A percentile compares a stretch with the other conserved stretches of the same genome.
These are phyloP conservation scores for Cnidoscolus chayamansa DNA, from an alignment of 441 rosid genomes.

Conservation along the genomic window DNA sequence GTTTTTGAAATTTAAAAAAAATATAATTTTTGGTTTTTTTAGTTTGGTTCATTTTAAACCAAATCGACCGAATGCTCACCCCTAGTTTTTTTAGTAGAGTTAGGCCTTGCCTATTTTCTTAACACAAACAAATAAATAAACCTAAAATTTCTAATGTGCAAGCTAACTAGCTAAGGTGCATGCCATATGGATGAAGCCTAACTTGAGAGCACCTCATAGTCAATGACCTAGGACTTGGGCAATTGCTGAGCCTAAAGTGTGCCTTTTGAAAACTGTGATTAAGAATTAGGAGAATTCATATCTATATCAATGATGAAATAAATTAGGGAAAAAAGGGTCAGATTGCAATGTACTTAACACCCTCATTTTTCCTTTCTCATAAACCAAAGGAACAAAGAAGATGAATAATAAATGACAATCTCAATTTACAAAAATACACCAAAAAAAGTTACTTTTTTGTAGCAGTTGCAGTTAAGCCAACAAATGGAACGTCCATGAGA, in stretches of 20 bases:
- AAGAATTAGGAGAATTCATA: not conserved
- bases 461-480: conserved; percentile 53
- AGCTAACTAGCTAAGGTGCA: not conserved
- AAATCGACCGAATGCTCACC: too few species aligned
- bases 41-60: too few species aligned
- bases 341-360: not conserved
- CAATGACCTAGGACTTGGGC: not conserved
- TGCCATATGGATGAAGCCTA: not conserved
- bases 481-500: conserved; percentile 46
- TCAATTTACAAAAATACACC: not conserved
- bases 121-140: not conserved
- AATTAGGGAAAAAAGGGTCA: not conserved
- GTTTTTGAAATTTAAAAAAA: too few species aligned
- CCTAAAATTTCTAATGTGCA: not conserved
- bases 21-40: too few species aligned
- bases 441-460: conserved; percentile 38
- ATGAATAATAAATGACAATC: conserved; percentile 5
- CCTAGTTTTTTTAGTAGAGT: too few species aligned
- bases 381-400: not conserved
- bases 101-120: too few species aligned
- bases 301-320: not conserved
- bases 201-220: not conserved
- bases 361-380: not conserved
- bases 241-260: not conserved
- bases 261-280: not conserved